Conservation (phyloP, 192 early-diverging fungal genomes). For the Coemansia sp. region DNA sequence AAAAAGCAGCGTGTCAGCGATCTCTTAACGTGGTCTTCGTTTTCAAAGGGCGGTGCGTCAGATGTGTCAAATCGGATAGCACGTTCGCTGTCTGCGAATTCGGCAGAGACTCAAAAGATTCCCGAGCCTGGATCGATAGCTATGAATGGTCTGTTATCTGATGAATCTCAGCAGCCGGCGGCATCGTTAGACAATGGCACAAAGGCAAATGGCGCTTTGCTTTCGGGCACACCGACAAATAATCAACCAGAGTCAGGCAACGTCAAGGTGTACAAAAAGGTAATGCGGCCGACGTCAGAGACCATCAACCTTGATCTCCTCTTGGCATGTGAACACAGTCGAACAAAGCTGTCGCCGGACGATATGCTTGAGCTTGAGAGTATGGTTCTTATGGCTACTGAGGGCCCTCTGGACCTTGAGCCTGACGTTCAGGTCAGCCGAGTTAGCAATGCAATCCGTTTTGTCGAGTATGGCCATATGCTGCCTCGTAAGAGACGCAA, state of each 20-base stretch:
- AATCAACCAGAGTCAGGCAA: conserved; percentile 1
- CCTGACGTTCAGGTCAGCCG: conserved; percentile 71
- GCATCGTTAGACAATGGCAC: background rate
- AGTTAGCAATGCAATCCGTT: conserved; percentile 68
- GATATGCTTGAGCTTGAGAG: conserved; percentile 67
- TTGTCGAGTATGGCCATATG: conserved; percentile 57
- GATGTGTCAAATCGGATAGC: background rate
- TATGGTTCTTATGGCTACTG: conserved; percentile 66
- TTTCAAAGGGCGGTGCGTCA: conserved; percentile 6
- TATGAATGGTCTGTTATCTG: background rate
- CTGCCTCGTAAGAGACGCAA: conserved; percentile 63
- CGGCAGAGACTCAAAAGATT: conserved; percentile 3
- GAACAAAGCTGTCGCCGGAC: conserved; percentile 55
- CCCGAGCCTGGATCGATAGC: conserved; percentile 22
- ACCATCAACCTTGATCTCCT: conserved; percentile 44
- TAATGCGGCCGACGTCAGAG: conserved; percentile 52
- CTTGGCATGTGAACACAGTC: conserved; percentile 41
- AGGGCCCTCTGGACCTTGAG: conserved; percentile 69
- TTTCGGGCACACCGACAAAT: conserved; percentile 5
- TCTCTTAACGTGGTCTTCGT: conserved; percentile 38
- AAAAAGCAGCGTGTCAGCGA: conserved; percentile 31
- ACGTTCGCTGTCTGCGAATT: background rate
- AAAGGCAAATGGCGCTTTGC: background rate
- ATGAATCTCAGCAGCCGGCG: background rate
- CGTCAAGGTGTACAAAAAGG: conserved; percentile 36